phyloP scores from a whole-genome alignment of 768 basidiomycete species.

The Leccinum olivaceopallidum region DNA sequence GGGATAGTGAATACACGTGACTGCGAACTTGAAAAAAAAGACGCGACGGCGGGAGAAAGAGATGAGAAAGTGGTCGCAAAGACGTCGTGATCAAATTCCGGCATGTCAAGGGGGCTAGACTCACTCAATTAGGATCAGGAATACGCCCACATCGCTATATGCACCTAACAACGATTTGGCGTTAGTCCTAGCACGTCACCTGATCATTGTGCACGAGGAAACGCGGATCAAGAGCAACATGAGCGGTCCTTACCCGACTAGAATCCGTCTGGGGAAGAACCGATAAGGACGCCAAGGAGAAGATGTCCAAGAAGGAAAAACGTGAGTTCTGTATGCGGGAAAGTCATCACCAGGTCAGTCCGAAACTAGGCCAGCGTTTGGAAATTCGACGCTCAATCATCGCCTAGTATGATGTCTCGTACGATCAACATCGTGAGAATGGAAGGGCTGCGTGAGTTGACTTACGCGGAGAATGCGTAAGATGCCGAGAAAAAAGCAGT shows the following conservation, averaged over 20 bases:
- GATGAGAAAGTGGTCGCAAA: not conserved
- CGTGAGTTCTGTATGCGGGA: constrained; percentile 40
- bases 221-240: constrained; percentile 4
- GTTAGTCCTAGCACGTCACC: constrained; percentile 1
- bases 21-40: not conserved
- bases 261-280: constrained; percentile 67
- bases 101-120: constrained; percentile 15
- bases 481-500: not conserved
- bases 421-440: constrained; percentile 82
- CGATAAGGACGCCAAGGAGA: constrained; percentile 80
- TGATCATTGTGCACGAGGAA: not conserved
- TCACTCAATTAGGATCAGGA: constrained; percentile 87
- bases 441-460: constrained; percentile 64
- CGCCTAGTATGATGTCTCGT: constrained; percentile 44
- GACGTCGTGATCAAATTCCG: not conserved
- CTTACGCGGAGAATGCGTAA: not conserved
- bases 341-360: constrained; percentile 11
- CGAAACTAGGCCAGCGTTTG: constrained; percentile 4
- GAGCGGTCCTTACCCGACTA: not conserved
- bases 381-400: constrained; percentile 25
- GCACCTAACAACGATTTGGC: constrained; percentile 43
- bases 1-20: not conserved
- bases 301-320: constrained; percentile 88
- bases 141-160: constrained; percentile 95
- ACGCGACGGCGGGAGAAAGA: not conserved